Evolutionary conservation across 345 rosid species (phyloP).

Genomic region (Eucalyptus shirleyi): DNA sequence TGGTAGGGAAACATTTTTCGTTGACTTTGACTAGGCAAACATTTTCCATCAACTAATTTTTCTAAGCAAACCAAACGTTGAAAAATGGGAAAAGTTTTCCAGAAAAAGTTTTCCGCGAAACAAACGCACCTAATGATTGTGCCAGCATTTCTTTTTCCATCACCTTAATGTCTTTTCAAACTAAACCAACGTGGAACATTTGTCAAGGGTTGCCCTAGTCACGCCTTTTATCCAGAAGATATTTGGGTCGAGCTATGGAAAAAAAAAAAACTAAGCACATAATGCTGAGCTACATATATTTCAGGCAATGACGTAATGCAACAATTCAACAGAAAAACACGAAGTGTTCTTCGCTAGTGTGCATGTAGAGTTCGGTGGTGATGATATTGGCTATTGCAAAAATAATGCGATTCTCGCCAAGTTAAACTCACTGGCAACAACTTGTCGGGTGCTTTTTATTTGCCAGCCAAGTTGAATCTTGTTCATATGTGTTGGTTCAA

Average conservation of each 20-base stretch:
- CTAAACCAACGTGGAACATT: neutral
- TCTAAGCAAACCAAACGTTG: accelerated
- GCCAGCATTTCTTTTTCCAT: neutral
- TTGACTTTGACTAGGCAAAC: too few relatives aligned
- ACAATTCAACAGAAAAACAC: neutral
- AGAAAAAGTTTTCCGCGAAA: accelerated
- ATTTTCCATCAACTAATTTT: too few relatives aligned
- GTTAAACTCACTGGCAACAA: too few relatives aligned
- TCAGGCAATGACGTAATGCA: neutral
- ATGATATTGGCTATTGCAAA: too few relatives aligned
- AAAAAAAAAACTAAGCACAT: neutral
- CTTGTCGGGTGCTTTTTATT: neutral
- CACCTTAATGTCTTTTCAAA: neutral
- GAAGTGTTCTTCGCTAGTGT: too few relatives aligned
- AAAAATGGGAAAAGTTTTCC: too few relatives aligned
- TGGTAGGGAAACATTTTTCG: too few relatives aligned
- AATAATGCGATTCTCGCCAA: too few relatives aligned
- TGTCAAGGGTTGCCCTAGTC: neutral
- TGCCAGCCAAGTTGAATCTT: neutral
- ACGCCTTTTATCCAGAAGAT: neutral
- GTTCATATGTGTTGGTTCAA: neutral
- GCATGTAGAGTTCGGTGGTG: too few relatives aligned
- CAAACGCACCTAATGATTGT: neutral
- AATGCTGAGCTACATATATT: neutral
- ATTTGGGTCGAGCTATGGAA: too few relatives aligned